Conservation (phyloP, 2,329 filamentous ascomycete species). For the Ophiosphaerella narmari region DNA sequence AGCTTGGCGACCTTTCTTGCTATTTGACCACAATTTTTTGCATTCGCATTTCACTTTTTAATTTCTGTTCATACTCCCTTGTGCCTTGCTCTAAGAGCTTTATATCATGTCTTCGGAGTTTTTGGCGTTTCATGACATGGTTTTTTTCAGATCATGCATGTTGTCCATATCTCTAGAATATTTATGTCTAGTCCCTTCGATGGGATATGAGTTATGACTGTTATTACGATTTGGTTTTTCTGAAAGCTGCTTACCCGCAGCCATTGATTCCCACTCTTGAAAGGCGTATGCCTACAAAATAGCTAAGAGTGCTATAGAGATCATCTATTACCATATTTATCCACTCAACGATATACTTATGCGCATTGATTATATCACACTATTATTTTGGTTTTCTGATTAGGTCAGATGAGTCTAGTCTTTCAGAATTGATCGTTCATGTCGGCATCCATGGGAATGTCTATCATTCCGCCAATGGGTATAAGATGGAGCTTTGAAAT, state of each 20-base stretch:
- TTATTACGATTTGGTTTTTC: background rate
- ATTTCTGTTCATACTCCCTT: constrained; percentile 17
- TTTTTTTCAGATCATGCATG: background rate
- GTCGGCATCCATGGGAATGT: too few species aligned
- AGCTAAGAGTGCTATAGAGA: background rate
- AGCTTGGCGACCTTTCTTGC: background rate
- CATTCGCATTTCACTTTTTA: constrained; percentile 6
- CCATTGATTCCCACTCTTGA: too few species aligned
- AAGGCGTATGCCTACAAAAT: too few species aligned
- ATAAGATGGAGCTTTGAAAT: too few species aligned
- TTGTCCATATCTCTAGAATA: background rate
- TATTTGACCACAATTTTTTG: background rate
- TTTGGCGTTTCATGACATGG: constrained; percentile 9
- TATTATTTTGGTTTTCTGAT: too few species aligned
- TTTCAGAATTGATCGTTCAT: too few species aligned
- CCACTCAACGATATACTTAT: background rate
- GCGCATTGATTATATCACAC: too few species aligned
- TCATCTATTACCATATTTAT: background rate
- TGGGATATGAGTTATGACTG: constrained; percentile 5
- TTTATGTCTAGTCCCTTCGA: constrained; percentile 1
- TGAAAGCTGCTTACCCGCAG: too few species aligned
- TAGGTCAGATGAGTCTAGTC: too few species aligned
- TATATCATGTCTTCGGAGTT: constrained; percentile 17
- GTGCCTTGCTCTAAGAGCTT: constrained; percentile 10
- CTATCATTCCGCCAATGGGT: too few species aligned